A percentile compares a stretch with the other conserved stretches of the same genome.
These are phyloP conservation scores for Sordariomycetes sp. DNA, from an alignment of 2,329 filamentous ascomycete species.

Conservation along the genomic window DNA sequence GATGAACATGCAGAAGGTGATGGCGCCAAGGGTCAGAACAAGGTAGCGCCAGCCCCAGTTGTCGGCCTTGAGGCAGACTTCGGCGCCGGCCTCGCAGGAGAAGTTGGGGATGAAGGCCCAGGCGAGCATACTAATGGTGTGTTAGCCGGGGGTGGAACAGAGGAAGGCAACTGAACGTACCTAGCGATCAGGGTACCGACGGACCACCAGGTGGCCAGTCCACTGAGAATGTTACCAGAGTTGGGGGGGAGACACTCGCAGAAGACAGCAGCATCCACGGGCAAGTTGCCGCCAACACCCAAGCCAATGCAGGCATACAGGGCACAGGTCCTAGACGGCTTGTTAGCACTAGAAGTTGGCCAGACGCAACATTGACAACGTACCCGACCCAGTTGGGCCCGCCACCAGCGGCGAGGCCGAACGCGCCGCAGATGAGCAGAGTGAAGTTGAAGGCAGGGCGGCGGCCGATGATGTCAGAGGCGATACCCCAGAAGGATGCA, in stretches of 20 bases:
- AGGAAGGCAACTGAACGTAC: neutral
- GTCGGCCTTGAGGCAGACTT: slow-evolving; percentile 20
- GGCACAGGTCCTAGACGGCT: neutral
- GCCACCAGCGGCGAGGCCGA: slow-evolving; percentile 43
- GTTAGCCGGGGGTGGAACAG: slow-evolving; percentile 21
- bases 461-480: slow-evolving; percentile 25
- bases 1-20: slow-evolving; percentile 27
- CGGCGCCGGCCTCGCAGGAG: slow-evolving; percentile 19
- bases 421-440: slow-evolving; percentile 31
- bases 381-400: slow-evolving; percentile 25
- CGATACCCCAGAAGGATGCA: slow-evolving; percentile 29
- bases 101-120: slow-evolving; percentile 27
- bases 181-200: neutral
- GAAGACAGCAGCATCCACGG: neutral
- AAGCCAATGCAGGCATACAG: neutral
- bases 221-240: neutral
- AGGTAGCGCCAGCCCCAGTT: slow-evolving; percentile 38
- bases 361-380: neutral
- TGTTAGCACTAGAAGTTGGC: neutral
- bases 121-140: slow-evolving; percentile 27
- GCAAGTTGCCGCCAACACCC: neutral
- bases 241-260: neutral
- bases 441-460: slow-evolving; percentile 30
- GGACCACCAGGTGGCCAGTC: neutral
- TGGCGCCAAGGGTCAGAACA: slow-evolving; percentile 26